phyloP scores from a whole-genome alignment of 2,329 filamentous ascomycete genomes.

The Aspergillus tamarii region DNA sequence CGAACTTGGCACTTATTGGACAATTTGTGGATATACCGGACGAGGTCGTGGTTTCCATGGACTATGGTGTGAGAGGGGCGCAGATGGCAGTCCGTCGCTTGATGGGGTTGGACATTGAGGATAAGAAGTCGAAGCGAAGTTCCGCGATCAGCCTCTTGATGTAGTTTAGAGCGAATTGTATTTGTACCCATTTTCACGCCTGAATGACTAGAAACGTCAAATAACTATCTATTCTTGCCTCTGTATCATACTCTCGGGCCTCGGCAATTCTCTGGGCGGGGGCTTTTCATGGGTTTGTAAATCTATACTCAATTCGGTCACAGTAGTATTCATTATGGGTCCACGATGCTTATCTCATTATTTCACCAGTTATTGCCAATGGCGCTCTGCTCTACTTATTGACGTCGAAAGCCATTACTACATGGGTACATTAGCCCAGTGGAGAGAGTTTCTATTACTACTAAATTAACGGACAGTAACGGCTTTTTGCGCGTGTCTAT shows the following conservation, averaged over 20 bases:
- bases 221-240: background rate
- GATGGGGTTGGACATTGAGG: conserved; percentile 24
- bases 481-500: background rate
- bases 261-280: background rate
- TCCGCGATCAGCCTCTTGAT: conserved; percentile 4
- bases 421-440: background rate
- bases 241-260: background rate
- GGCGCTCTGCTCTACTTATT: background rate
- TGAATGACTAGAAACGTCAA: background rate
- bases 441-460: background rate
- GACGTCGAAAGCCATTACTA: background rate
- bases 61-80: conserved; percentile 42
- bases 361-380: background rate
- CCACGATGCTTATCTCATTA: background rate
- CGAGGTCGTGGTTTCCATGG: conserved; percentile 44
- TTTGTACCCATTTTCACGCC: background rate
- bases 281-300: background rate
- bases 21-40: conserved; percentile 47
- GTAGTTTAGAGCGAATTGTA: background rate
- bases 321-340: background rate
- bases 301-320: background rate
- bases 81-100: conserved; percentile 42
- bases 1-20: conserved; percentile 46
- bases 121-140: conserved; percentile 12
- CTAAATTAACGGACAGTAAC: too few species aligned